Evolutionary conservation across 2,329 filamentous ascomycete genomes (phyloP).

Genomic region (Parascedosporium putredinis): DNA sequence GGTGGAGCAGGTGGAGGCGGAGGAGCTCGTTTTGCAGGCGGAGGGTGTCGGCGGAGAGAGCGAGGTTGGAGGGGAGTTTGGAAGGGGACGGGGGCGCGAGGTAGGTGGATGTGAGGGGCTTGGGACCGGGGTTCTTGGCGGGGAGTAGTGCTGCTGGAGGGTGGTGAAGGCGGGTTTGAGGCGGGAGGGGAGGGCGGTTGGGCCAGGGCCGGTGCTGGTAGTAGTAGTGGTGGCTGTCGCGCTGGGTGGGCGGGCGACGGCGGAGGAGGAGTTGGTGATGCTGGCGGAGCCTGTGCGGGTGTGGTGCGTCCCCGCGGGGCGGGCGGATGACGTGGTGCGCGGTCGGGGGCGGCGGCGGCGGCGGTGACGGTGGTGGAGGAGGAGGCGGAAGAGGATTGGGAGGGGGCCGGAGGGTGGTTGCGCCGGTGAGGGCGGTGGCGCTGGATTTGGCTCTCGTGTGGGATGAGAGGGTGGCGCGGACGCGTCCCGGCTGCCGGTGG

Average conservation of each 20-base stretch:
- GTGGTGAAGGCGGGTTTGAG: slow-evolving; percentile 48
- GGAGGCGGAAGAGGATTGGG: slow-evolving; percentile 13
- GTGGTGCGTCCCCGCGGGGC: slow-evolving; percentile 13
- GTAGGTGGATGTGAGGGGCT: slow-evolving; percentile 47
- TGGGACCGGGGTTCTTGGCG: slow-evolving; percentile 48
- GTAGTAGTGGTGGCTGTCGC: slow-evolving; percentile 11
- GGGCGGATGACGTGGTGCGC: slow-evolving; percentile 9
- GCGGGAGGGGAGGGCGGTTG: slow-evolving; percentile 19
- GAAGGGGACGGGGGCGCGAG: slow-evolving; percentile 51
- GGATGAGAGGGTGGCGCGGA: slow-evolving; percentile 10
- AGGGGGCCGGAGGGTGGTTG: slow-evolving; percentile 21
- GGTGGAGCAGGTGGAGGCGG: slow-evolving; percentile 54
- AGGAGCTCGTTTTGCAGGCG: slow-evolving; percentile 54
- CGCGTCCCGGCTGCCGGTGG: not conserved
- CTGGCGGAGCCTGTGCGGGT: slow-evolving; percentile 11
- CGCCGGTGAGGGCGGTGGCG: slow-evolving; percentile 16
- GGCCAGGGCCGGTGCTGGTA: no score
- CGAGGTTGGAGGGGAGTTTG: slow-evolving; percentile 50
- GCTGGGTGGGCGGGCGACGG: slow-evolving; percentile 4
- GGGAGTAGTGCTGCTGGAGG: slow-evolving; percentile 58
- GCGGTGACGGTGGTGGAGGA: slow-evolving; percentile 12
- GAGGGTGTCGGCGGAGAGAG: slow-evolving; percentile 45
- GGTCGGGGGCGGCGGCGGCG: slow-evolving; percentile 10
- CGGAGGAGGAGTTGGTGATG: slow-evolving; percentile 7
- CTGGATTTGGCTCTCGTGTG: slow-evolving; percentile 19